phyloP scores from a whole-genome alignment of 192 early-diverging fungal genomes.

The Rhizophagus sp. region DNA sequence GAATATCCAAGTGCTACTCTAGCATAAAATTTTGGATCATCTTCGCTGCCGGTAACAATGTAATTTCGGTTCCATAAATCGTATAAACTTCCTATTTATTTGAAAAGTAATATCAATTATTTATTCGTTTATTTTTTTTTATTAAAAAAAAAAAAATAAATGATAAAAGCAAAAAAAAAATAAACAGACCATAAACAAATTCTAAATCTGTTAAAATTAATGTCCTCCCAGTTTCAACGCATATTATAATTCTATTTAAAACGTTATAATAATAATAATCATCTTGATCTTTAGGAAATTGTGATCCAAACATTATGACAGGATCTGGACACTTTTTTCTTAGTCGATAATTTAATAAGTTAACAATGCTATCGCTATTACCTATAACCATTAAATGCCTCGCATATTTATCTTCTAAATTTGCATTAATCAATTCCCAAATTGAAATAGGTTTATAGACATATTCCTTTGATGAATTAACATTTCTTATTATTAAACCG shows the following conservation, averaged over 20 bases:
- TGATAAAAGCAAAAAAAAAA: too few relatives aligned
- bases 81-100: too few relatives aligned
- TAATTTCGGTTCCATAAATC: too few relatives aligned
- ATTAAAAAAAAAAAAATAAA: too few relatives aligned
- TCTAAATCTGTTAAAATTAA: neutral
- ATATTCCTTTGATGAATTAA: neutral
- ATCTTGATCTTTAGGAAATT: constrained; percentile 28
- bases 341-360: constrained; percentile 19
- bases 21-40: constrained; percentile 21
- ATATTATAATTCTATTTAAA: constrained; percentile 29
- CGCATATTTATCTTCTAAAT: constrained; percentile 15
- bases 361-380: too few relatives aligned
- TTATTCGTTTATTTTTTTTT: too few relatives aligned
- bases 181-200: neutral
- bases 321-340: constrained; percentile 1
- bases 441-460: constrained; percentile 1
- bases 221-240: constrained; percentile 25
- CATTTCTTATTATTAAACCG: neutral
- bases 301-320: constrained; percentile 13
- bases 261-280: constrained; percentile 14
- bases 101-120: too few relatives aligned
- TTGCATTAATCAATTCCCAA: neutral
- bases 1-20: constrained; percentile 24
- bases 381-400: constrained; percentile 14
- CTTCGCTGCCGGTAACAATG: neutral